Percentiles rank a stretch among this genome's conserved stretches.
These are phyloP conservation scores for Hylodesmum podocarpum DNA, from an alignment of 306 rosid genomes.

Conservation along the genomic window DNA sequence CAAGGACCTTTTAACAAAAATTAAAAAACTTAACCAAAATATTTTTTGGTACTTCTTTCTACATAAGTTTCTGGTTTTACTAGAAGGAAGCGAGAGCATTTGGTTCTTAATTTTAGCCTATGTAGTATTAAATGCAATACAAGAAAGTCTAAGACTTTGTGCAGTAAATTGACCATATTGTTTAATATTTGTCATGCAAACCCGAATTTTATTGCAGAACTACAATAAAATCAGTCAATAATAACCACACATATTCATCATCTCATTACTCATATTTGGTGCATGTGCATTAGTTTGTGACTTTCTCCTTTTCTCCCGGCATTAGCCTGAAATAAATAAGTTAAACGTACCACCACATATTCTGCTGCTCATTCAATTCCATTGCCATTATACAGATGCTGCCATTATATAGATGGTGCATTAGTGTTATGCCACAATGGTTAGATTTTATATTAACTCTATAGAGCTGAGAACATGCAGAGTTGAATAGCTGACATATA, in stretches of 20 bases:
- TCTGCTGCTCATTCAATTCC: neutral
- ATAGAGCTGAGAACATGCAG: neutral
- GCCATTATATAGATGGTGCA: neutral
- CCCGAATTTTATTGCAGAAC: neutral
- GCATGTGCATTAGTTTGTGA: neutral
- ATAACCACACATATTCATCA: neutral
- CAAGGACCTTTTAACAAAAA: neutral
- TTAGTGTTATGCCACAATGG: neutral
- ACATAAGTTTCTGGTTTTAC: no score
- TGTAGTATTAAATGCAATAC: neutral
- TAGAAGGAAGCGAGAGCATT: neutral
- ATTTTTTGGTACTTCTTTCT: no score
- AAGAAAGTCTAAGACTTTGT: neutral
- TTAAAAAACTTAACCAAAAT: neutral
- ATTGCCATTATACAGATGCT: neutral
- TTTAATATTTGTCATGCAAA: neutral
- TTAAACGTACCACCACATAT: neutral
- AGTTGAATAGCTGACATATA: neutral
- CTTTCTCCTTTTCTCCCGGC: neutral
- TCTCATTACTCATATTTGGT: neutral
- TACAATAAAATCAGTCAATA: neutral
- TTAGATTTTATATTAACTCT: neutral
- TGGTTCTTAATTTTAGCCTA: neutral
- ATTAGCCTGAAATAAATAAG: no score
- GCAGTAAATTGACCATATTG: neutral